Percentiles rank a stretch among this genome's conserved stretches.
Conservation (phyloP, 768 basidiomycete genomes). For the Phanerodontia chrysosporium region DNA sequence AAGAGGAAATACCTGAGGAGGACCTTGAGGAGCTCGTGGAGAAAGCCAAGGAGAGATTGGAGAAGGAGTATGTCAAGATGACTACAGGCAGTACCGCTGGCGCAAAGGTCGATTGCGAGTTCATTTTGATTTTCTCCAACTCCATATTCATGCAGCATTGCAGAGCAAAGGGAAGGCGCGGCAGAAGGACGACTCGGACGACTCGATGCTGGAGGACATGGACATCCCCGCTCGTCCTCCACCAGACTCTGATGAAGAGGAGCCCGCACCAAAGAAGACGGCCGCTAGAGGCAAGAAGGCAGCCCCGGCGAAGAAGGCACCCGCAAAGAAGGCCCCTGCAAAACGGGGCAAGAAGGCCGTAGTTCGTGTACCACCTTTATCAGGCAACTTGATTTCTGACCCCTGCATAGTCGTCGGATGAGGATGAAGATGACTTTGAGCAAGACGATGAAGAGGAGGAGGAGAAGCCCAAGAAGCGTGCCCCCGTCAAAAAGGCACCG, state of each 20-base stretch:
- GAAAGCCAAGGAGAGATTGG: constrained; percentile 68
- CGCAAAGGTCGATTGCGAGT: neutral
- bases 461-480: constrained; percentile 47
- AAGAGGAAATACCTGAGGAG: constrained; percentile 65
- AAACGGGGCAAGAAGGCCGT: constrained; percentile 50
- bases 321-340: constrained; percentile 34
- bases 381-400: neutral
- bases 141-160: neutral
- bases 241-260: constrained; percentile 51
- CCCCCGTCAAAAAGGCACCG: constrained; percentile 55
- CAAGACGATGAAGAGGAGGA: constrained; percentile 51
- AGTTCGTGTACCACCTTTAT: constrained; percentile 4
- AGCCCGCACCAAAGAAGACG: constrained; percentile 39
- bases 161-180: constrained; percentile 50
- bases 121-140: neutral
- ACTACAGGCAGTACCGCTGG: neutral
- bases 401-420: constrained; percentile 28
- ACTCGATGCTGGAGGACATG: constrained; percentile 79
- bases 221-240: constrained; percentile 34
- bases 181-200: constrained; percentile 49
- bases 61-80: constrained; percentile 56
- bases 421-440: constrained; percentile 48
- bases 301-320: constrained; percentile 31
- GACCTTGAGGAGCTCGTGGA: constrained; percentile 70
- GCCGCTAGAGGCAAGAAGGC: constrained; percentile 29